Conservation (phyloP, 2,329 filamentous ascomycete species). For the Ophiostoma sp. region DNA sequence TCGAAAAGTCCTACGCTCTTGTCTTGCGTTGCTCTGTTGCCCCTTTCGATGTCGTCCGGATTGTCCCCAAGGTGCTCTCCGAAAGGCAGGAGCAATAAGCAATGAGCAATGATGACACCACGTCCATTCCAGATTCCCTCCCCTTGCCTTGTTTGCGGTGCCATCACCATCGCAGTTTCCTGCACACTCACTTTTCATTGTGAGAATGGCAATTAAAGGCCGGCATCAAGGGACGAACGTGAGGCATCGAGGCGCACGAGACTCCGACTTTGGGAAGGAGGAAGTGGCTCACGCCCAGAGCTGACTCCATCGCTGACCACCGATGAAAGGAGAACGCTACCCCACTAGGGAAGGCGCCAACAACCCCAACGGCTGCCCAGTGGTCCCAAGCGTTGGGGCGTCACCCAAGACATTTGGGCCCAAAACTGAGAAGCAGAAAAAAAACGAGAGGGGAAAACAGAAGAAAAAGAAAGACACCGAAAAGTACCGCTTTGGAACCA, state of each 20-base stretch:
- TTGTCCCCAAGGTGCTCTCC: slow-evolving; percentile 25
- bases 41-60: slow-evolving; percentile 12
- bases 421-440: neutral
- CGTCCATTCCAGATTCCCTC: slow-evolving; percentile 1
- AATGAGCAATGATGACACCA: neutral
- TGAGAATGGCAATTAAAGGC: neutral
- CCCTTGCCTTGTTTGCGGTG: neutral
- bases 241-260: neutral
- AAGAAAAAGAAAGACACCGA: neutral
- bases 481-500: neutral
- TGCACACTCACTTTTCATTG: neutral
- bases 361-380: slow-evolving; percentile 24
- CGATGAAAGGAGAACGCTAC: neutral
- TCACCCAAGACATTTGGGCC: slow-evolving; percentile 5
- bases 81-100: neutral
- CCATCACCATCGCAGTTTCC: neutral
- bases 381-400: slow-evolving; percentile 21
- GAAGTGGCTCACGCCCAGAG: neutral
- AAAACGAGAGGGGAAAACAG: neutral
- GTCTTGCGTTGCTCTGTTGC: slow-evolving; percentile 12
- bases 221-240: neutral
- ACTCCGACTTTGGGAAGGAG: neutral
- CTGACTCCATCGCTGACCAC: slow-evolving; percentile 22
- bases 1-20: slow-evolving; percentile 25
- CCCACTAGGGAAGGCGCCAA: slow-evolving; percentile 19